Percentiles rank a stretch among this genome's conserved stretches.
These are phyloP conservation scores for Lactarius sanguifluus DNA, from an alignment of 768 basidiomycete species.

Conservation along the genomic window DNA sequence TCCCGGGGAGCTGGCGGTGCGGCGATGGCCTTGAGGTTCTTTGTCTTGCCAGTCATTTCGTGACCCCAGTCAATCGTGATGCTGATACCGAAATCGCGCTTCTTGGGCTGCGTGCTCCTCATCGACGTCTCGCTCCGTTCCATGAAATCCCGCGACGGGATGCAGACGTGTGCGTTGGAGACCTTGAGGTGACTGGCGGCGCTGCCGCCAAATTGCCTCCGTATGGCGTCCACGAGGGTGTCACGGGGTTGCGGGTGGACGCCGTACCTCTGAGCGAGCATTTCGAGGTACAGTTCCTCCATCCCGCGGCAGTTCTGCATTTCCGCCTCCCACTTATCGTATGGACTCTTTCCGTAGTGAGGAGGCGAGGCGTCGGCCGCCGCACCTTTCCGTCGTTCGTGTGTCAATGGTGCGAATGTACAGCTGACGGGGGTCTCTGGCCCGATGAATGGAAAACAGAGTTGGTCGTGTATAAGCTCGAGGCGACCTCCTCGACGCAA, in stretches of 20 bases:
- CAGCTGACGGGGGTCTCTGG: constrained; percentile 30
- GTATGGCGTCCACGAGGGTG: constrained; percentile 47
- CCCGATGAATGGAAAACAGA: constrained; percentile 60
- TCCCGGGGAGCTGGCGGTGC: constrained; percentile 34
- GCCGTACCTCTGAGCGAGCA: constrained; percentile 53
- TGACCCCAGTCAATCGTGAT: constrained; percentile 39
- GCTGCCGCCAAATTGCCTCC: constrained; percentile 55
- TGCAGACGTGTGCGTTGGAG: constrained; percentile 51
- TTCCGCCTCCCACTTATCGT: constrained; percentile 45
- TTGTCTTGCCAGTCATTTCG: constrained; percentile 35
- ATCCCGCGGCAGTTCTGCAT: constrained; percentile 45
- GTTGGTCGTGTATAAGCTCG: constrained; percentile 73
- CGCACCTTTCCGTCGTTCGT: neutral
- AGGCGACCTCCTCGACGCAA: constrained; percentile 60
- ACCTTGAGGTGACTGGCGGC: constrained; percentile 45
- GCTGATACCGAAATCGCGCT: constrained; percentile 39
- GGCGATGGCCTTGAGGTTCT: constrained; percentile 30
- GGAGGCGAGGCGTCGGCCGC: neutral
- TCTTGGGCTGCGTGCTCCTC: constrained; percentile 24
- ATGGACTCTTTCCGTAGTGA: constrained; percentile 16
- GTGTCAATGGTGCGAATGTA: constrained; percentile 6
- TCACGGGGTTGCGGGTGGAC: constrained; percentile 54
- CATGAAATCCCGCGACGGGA: constrained; percentile 48
- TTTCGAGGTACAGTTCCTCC: constrained; percentile 58
- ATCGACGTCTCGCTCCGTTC: constrained; percentile 27